Evolutionary conservation across 768 basidiomycete species (phyloP).

Genomic region (Leucocoprinus birnbaumii): DNA sequence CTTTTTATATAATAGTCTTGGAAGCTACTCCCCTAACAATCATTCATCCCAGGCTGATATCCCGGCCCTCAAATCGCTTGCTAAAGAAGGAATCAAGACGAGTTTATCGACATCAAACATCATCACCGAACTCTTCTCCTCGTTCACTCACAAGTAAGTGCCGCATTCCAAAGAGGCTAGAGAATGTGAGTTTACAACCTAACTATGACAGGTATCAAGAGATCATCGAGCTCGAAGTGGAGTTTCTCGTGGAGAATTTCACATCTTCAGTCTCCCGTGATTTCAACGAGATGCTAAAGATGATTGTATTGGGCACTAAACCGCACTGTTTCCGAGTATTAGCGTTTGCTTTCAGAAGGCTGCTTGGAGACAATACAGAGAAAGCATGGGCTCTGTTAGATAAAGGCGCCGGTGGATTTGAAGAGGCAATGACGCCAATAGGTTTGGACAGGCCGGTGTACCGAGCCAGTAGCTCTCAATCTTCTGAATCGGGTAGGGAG

Average conservation of each 20-base stretch:
- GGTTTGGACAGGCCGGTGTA: too few relatives aligned
- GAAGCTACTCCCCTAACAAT: background rate
- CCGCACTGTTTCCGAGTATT: conserved; percentile 3
- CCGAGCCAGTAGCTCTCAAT: too few relatives aligned
- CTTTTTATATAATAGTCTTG: background rate
- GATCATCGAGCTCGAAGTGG: conserved; percentile 1
- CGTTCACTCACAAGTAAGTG: conserved; percentile 10
- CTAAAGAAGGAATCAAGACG: conserved; percentile 8
- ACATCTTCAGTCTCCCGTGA: conserved; percentile 2
- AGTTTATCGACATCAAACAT: conserved; percentile 8
- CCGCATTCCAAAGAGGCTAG: too few relatives aligned
- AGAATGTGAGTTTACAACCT: too few relatives aligned
- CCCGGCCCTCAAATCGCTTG: conserved; percentile 1
- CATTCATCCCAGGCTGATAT: conserved; percentile 1
- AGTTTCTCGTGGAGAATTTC: conserved; percentile 5
- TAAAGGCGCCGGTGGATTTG: background rate
- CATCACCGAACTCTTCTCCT: conserved; percentile 13
- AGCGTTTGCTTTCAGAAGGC: background rate
- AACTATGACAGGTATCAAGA: conserved; percentile 8
- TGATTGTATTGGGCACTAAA: background rate
- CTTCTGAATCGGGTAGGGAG: too few relatives aligned
- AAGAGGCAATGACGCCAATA: too few relatives aligned
- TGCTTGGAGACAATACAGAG: background rate
- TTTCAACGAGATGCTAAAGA: conserved; percentile 2
- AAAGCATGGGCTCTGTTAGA: background rate